Conservation (phyloP, 257 asterid genomes). For the Phtheirospermum japonicum region DNA sequence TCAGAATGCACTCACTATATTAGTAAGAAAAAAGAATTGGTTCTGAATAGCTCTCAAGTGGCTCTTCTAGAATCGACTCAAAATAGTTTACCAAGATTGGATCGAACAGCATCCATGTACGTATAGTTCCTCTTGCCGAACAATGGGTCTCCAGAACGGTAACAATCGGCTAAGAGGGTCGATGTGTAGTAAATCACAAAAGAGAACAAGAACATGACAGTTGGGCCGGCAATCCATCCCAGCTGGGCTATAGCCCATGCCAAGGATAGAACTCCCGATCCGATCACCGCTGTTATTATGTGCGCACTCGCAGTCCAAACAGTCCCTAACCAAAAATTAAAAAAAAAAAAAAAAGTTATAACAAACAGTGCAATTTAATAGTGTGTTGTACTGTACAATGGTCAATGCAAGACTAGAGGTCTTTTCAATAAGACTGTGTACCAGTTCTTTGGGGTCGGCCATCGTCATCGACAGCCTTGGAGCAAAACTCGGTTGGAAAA, state of each 20-base stretch:
- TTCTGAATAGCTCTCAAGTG: no score
- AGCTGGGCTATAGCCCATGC: constrained; percentile 65
- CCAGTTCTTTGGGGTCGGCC: constrained; percentile 61
- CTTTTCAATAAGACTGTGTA: no score
- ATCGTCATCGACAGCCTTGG: constrained; percentile 50
- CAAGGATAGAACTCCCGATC: constrained; percentile 56
- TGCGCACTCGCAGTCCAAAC: constrained; percentile 67
- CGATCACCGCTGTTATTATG: constrained; percentile 57
- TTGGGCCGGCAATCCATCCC: constrained; percentile 64
- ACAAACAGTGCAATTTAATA: no score
- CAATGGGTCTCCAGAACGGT: constrained; percentile 52
- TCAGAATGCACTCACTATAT: background rate
- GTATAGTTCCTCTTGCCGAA: constrained; percentile 61
- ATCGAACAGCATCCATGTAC: constrained; percentile 58
- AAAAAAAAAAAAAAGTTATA: background rate
- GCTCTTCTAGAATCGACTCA: no score
- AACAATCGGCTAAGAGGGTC: constrained; percentile 55
- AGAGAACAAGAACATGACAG: constrained; percentile 53
- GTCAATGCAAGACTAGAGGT: no score
- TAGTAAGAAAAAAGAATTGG: background rate
- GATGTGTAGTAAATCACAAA: constrained; percentile 56
- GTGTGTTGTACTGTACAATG: no score
- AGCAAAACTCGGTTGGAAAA: constrained; percentile 37
- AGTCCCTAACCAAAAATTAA: constrained; percentile 39
- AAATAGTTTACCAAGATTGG: constrained; percentile 47